phyloP scores from a whole-genome alignment of 2,329 filamentous ascomycete species.

The Alternaria hordeiaustralica region DNA sequence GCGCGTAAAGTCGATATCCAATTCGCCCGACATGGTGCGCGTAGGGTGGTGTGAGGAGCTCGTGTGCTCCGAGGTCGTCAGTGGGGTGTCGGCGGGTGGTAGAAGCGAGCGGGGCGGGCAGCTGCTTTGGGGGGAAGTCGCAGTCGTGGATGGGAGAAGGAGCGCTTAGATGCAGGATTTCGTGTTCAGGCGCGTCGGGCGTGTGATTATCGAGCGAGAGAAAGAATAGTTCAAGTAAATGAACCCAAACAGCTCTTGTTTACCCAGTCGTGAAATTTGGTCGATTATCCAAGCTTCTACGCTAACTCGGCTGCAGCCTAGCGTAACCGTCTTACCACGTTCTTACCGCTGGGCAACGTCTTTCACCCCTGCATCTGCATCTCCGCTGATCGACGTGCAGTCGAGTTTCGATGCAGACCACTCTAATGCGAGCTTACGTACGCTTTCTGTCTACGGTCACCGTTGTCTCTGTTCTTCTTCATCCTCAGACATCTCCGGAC shows the following conservation, averaged over 20 bases:
- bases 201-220: conserved; percentile 13
- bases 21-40: conserved; percentile 38
- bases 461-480: neutral
- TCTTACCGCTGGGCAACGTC: conserved; percentile 9
- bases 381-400: conserved; percentile 13
- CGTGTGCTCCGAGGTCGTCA: conserved; percentile 37
- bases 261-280: conserved; percentile 37
- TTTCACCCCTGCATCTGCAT: conserved; percentile 14
- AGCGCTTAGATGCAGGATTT: neutral
- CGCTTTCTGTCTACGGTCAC: neutral
- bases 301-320: conserved; percentile 17
- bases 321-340: conserved; percentile 18
- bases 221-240: conserved; percentile 20
- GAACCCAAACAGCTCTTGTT: conserved; percentile 33
- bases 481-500: neutral
- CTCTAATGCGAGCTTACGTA: neutral
- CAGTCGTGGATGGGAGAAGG: neutral
- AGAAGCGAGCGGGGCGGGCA: conserved; percentile 26
- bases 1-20: conserved; percentile 79
- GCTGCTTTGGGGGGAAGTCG: conserved; percentile 2
- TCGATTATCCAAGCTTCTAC: conserved; percentile 14
- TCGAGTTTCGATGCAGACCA: neutral
- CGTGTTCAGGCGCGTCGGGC: neutral
- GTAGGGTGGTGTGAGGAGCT: conserved; percentile 19
- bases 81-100: conserved; percentile 24